Conservation (phyloP, 164 flowering plant genomes). For the Nymphaea colorata region DNA sequence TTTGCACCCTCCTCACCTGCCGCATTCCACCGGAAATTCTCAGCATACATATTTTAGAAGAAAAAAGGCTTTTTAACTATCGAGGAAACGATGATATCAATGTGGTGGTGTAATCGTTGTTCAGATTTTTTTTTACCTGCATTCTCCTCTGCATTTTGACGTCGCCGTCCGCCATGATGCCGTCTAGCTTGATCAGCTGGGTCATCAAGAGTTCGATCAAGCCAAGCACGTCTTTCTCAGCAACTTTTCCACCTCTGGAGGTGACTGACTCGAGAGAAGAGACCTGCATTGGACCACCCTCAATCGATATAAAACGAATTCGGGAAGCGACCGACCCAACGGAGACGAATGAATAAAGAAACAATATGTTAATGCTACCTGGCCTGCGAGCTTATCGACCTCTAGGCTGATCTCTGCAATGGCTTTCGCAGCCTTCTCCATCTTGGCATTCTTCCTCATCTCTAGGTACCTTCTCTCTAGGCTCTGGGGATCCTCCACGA, state of each 20-base stretch:
- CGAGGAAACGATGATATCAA: no score
- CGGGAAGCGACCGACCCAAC: no score
- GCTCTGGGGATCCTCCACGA: slow-evolving; percentile 66
- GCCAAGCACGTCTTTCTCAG: slow-evolving; percentile 45
- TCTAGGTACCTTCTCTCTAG: slow-evolving; percentile 68
- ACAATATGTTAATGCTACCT: slow-evolving; percentile 24
- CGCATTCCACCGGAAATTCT: neutral
- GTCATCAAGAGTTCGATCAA: slow-evolving; percentile 78
- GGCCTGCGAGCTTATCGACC: slow-evolving; percentile 66
- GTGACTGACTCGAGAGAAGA: slow-evolving; percentile 59
- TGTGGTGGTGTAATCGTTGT: no score
- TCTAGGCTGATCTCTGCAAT: slow-evolving; percentile 68
- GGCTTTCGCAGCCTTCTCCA: slow-evolving; percentile 71
- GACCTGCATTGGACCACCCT: slow-evolving; percentile 34
- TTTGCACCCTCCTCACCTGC: slow-evolving; percentile 81
- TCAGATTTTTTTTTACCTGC: slow-evolving; percentile 42
- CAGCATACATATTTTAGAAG: no score
- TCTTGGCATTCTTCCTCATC: slow-evolving; percentile 59
- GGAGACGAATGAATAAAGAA: no score
- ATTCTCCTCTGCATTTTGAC: slow-evolving; percentile 77
- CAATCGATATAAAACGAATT: neutral
- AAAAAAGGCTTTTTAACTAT: no score
- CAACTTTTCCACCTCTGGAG: slow-evolving; percentile 61
- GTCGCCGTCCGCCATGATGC: slow-evolving; percentile 70
- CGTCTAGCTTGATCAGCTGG: slow-evolving; percentile 74